These are phyloP conservation scores for Epithele typhae DNA, from an alignment of 768 basidiomycete species.

Conservation along the genomic window DNA sequence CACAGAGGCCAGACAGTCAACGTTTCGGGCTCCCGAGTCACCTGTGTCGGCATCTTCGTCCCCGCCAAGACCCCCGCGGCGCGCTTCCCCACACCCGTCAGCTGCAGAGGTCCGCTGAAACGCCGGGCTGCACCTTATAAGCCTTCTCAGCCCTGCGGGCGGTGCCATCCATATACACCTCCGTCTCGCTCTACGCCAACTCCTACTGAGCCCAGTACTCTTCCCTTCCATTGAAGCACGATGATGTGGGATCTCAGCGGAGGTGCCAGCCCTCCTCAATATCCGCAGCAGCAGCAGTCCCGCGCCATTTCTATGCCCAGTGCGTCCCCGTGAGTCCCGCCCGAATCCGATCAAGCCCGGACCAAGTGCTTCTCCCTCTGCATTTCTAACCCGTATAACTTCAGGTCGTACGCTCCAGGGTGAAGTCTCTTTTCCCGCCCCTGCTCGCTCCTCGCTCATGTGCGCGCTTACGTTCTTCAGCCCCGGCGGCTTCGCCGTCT, in stretches of 20 bases:
- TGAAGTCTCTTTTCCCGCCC: too few species aligned
- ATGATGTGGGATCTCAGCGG: conserved; percentile 18
- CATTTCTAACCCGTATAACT: too few species aligned
- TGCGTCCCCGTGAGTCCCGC: conserved; percentile 4
- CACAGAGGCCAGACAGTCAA: conserved; percentile 3
- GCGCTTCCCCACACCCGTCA: too few species aligned
- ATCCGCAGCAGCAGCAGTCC: conserved; percentile 1
- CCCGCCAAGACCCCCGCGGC: background rate
- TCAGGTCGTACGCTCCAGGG: too few species aligned
- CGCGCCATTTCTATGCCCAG: background rate
- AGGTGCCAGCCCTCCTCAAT: conserved; percentile 3
- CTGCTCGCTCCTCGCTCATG: background rate
- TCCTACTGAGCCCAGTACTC: background rate
- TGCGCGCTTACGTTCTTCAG: background rate
- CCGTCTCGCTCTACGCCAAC: conserved; percentile 1
- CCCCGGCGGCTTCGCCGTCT: background rate
- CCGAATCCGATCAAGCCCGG: too few species aligned
- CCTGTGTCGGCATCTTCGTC: background rate
- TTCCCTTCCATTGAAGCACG: background rate
- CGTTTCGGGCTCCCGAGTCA: background rate
- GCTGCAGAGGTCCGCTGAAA: background rate
- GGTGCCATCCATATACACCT: conserved; percentile 8
- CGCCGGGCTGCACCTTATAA: conserved; percentile 11
- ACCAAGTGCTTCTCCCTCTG: too few species aligned
- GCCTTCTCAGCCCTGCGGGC: conserved; percentile 3